Base-by-base conservation (phyloP, 1,284 basidiomycete species). In the Sporisorium exsertum region DNA sequence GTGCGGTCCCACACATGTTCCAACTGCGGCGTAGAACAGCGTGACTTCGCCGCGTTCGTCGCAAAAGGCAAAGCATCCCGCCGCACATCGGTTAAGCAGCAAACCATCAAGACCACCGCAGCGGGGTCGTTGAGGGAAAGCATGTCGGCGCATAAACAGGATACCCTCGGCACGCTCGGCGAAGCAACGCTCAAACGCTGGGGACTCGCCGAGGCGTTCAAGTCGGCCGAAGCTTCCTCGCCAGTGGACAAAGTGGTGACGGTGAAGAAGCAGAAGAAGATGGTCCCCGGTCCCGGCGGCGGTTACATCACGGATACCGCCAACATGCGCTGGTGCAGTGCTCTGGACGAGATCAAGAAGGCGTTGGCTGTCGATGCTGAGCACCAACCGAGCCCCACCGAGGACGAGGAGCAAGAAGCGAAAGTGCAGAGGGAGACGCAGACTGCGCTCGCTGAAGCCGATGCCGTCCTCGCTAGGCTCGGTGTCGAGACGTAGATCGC, bases 301-400 rank as follows among this genome's bases (percentile, higher is more conserved):
- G 58, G 64, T 0, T 79, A 79, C 40, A 82, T 82, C 50, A 81
- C 80, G 16, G 77, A 81, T 54, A 82, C 80, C 1, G 80, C 80
- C 16, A 79, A 82, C 35, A 26, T 71, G 24, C 53, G 80, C 20
- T 82, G 80, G 80, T 79, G 80, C 60, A 68, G 60, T 15, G 80
- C 80, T 6, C 32, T 82, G 46, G 72, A 77, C 24, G 80, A 82
- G 64, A 82, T 82, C 64, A 80, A 78, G 40, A 71, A 71, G 59
- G 80, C 80, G 10, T 53, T 82, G 3, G 70, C 70, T 1, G 58
- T 35, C 2, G 62, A 68, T 5, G 54, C 37, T 20, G 51, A 64
- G 16, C 42, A 53, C 20, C 57, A 60, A n/a, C 47, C 13, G 1
- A 9, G n/a, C 26, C 49, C 18, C 18, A 32, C 49, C 1, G 43